Evolutionary conservation across 1,139 yeast species (phyloP).

Genomic region (Saccharomyces hybrid): DNA sequence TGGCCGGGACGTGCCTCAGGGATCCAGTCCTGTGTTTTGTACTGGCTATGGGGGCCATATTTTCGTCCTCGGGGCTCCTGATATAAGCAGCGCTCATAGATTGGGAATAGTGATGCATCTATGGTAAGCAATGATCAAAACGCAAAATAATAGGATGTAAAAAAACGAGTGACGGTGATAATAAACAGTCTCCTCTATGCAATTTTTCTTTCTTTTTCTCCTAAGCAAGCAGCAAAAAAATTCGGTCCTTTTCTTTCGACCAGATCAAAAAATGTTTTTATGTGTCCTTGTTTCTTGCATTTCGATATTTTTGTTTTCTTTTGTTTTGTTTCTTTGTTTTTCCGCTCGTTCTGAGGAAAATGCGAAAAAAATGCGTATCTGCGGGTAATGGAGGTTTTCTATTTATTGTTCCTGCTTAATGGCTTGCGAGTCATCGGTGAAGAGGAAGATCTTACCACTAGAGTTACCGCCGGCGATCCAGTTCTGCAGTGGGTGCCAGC

Average conservation of each 20-base stretch:
- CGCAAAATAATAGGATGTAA: not conserved
- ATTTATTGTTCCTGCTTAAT: not conserved
- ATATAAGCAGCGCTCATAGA: not conserved
- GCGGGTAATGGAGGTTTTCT: not conserved
- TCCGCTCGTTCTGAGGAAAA: not conserved
- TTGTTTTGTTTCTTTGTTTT: not conserved
- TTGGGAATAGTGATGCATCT: constrained; percentile 5
- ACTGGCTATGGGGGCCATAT: constrained; percentile 4
- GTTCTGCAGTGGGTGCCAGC: constrained; percentile 75
- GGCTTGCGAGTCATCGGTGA: constrained; percentile 17
- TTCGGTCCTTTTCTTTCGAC: not conserved
- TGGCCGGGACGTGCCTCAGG: not conserved
- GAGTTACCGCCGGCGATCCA: constrained; percentile 94
- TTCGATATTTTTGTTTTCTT: not conserved
- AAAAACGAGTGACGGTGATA: not conserved
- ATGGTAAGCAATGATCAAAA: not conserved
- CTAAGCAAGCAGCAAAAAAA: not conserved
- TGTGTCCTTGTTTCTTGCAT: not conserved
- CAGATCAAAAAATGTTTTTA: not conserved
- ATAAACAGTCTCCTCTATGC: not conserved
- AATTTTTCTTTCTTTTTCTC: not conserved
- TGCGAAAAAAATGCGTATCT: not conserved
- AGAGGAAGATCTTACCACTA: constrained; percentile 80
- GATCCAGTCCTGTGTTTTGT: not conserved
- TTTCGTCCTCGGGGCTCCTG: constrained; percentile 7